These are phyloP conservation scores for Pseudozyma hubeiensis DNA, from an alignment of 1,284 basidiomycete genomes.

Conservation along the genomic window DNA sequence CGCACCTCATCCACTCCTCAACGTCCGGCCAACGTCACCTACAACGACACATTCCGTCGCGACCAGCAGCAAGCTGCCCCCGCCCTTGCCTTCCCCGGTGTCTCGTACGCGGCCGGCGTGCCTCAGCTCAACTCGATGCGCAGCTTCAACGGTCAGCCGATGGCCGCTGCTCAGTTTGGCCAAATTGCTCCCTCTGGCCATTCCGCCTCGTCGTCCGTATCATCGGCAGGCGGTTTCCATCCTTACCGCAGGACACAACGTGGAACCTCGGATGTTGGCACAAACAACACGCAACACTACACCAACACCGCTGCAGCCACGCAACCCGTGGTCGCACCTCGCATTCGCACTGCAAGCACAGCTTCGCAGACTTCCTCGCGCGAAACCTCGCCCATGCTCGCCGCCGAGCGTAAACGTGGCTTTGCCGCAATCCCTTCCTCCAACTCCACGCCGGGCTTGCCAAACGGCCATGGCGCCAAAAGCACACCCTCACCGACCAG, in stretches of 20 bases:
- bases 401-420: conserved; percentile 42
- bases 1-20: conserved; percentile 63
- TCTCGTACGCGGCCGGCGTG: conserved; percentile 22
- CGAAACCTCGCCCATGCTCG: conserved; percentile 45
- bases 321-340: conserved; percentile 15
- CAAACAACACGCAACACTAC: conserved; percentile 25
- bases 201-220: conserved; percentile 45
- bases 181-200: conserved; percentile 27
- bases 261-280: conserved; percentile 45
- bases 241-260: conserved; percentile 58
- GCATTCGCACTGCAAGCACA: conserved; percentile 51
- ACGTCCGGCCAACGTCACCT: conserved; percentile 49
- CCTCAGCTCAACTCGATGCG: conserved; percentile 42
- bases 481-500: conserved; percentile 11
- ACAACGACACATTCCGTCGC: conserved; percentile 60
- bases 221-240: conserved; percentile 53
- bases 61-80: conserved; percentile 22
- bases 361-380: conserved; percentile 45
- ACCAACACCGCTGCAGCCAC: conserved; percentile 9
- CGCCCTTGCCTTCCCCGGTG: conserved; percentile 37
- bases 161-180: conserved; percentile 22
- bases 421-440: conserved; percentile 17
- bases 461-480: conserved; percentile 11
- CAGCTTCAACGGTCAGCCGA: conserved; percentile 36
- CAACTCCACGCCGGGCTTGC: conserved; percentile 24